Percentiles rank a stretch among this genome's conserved stretches.
Conservation (phyloP, 805 yeast genomes). For the Suhomyces vadensis region DNA sequence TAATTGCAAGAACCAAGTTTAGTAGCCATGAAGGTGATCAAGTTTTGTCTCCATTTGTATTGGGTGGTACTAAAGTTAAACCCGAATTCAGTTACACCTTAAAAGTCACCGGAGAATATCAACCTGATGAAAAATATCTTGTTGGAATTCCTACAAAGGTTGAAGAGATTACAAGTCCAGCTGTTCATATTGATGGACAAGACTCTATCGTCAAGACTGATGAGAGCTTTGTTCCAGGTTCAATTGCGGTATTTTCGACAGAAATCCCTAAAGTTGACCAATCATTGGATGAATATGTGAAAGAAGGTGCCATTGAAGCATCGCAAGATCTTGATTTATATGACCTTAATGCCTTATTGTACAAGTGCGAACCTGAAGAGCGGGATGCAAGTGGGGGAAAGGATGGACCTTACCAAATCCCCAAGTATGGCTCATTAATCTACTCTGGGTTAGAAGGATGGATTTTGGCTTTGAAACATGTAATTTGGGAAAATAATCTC, state of each 20-base stretch:
- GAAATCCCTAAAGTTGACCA: constrained; percentile 64
- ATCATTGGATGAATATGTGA: constrained; percentile 63
- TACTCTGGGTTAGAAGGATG: constrained; percentile 96
- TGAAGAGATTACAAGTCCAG: constrained; percentile 51
- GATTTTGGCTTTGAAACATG: constrained; percentile 64
- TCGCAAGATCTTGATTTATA: constrained; percentile 58
- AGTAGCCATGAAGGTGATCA: constrained; percentile 46
- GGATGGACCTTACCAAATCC: constrained; percentile 74
- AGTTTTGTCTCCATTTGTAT: constrained; percentile 53
- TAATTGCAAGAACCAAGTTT: constrained; percentile 86
- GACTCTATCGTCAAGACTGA: constrained; percentile 61
- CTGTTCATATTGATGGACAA: constrained; percentile 38
- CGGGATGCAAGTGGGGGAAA: constrained; percentile 71
- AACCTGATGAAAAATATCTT: constrained; percentile 42
- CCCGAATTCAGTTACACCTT: constrained; percentile 61
- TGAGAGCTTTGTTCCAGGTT: constrained; percentile 77
- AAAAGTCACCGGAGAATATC: constrained; percentile 50
- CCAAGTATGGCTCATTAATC: constrained; percentile 68
- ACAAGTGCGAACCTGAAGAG: constrained; percentile 84
- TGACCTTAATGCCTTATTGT: constrained; percentile 75
- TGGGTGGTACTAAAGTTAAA: constrained; percentile 61
- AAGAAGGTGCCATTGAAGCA: constrained; percentile 76
- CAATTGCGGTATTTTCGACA: constrained; percentile 82
- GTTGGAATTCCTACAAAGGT: constrained; percentile 69
- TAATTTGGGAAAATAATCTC: constrained; percentile 69